Percentiles rank a stretch among this genome's conserved stretches.
phyloP scores from a whole-genome alignment of 2,329 filamentous ascomycete species.

The Tolypocladium inflatum region DNA sequence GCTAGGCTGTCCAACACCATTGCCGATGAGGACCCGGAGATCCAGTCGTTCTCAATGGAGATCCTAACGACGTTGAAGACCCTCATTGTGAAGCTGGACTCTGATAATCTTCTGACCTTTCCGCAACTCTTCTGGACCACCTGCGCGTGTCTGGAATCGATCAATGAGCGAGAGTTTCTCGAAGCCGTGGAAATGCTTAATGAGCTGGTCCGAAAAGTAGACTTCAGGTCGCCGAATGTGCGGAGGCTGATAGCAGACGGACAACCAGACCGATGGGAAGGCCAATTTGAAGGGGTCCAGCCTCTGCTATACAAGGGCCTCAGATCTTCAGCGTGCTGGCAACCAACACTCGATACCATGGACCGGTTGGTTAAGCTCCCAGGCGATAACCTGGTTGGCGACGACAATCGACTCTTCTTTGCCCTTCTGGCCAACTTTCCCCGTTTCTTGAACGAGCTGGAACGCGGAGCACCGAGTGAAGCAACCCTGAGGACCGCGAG shows the following conservation, averaged over 20 bases:
- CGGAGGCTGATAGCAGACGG: constrained; percentile 65
- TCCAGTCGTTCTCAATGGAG: constrained; percentile 96
- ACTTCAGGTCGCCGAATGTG: constrained; percentile 62
- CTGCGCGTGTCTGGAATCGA: constrained; percentile 90
- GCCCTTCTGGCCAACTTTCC: constrained; percentile 87
- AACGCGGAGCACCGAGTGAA: constrained; percentile 48
- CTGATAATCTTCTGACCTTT: constrained; percentile 73
- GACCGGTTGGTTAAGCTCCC: constrained; percentile 72
- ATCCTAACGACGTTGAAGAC: constrained; percentile 90
- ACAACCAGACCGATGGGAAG: constrained; percentile 81
- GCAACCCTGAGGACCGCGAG: constrained; percentile 54
- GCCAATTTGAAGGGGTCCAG: constrained; percentile 77
- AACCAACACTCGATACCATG: constrained; percentile 66
- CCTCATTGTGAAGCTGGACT: constrained; percentile 75
- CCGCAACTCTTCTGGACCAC: constrained; percentile 98
- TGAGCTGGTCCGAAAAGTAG: constrained; percentile 72
- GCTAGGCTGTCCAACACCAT: constrained; percentile 93
- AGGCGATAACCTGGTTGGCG: constrained; percentile 70
- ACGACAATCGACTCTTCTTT: constrained; percentile 74
- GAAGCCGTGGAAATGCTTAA: constrained; percentile 89
- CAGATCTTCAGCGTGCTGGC: constrained; percentile 74
- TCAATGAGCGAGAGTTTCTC: constrained; percentile 90
- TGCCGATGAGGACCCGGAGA: constrained; percentile 86
- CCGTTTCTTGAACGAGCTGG: constrained; percentile 70
- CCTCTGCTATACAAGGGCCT: constrained; percentile 84